Evolutionary conservation across 371 early-diverging fungal species (phyloP).

Genomic region (Rhizomucor miehei): DNA sequence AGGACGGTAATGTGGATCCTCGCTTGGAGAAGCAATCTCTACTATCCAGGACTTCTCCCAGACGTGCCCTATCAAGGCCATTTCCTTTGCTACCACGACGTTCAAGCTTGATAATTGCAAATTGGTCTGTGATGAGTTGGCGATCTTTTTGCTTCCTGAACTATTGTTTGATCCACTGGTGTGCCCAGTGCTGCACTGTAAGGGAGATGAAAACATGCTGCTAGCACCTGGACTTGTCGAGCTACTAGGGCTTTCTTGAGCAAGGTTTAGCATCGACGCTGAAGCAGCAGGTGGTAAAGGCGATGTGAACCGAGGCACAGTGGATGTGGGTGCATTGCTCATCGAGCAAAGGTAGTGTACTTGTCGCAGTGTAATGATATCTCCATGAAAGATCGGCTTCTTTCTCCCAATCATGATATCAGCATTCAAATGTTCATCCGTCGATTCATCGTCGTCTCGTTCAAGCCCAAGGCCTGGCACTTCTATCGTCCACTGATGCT

Average conservation of each 20-base stretch:
- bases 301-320: not conserved
- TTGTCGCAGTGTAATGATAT: conserved; percentile 35
- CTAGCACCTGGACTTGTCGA: not conserved
- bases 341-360: conserved; percentile 22
- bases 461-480: conserved; percentile 22
- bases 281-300: conserved; percentile 3
- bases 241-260: conserved; percentile 2
- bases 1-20: conserved; percentile 6
- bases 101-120: conserved; percentile 6
- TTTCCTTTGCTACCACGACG: conserved; percentile 18
- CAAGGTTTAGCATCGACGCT: not conserved
- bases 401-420: conserved; percentile 31
- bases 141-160: not conserved
- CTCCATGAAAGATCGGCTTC: conserved; percentile 28
- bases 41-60: conserved; percentile 21
- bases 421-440: conserved; percentile 26
- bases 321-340: conserved; percentile 2
- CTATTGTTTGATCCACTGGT: not conserved
- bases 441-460: conserved; percentile 16
- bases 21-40: conserved; percentile 11
- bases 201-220: conserved; percentile 5
- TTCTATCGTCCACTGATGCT: conserved; percentile 22
- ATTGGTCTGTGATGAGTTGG: not conserved
- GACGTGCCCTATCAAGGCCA: conserved; percentile 6
- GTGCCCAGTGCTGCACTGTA: conserved; percentile 4